Base-by-base conservation (phyloP, 1,284 basidiomycete genomes). In the Cutaneotrichosporon dermatis region DNA sequence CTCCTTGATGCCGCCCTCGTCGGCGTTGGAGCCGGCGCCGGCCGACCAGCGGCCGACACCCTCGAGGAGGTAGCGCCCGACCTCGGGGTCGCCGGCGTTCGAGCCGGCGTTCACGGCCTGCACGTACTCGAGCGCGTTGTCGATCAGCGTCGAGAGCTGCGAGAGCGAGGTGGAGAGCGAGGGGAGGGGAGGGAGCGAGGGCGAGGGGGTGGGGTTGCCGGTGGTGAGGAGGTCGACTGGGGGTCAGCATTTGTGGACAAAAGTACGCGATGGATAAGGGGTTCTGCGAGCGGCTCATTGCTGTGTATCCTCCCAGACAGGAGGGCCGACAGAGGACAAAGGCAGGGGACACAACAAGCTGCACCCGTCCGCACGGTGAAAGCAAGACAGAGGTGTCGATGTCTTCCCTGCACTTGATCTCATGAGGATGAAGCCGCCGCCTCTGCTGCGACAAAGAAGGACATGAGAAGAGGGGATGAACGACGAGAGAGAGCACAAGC, bases 41-140 rank as follows among this genome's bases (percentile, higher is more conserved):
- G 79, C 68, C 85, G 88, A 44, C 78, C 78, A 77, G 60, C 77
- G 61, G 58, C 89, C 88, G 46, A 96, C 84, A 6, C 92, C 92
- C 69, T 95, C 90, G 83, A 97, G 88, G 55, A 99, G 82, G 76
- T 94, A 95, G 59, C 92, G 83, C 13, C 95, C 95, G 41, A 99
- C 84, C 11, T 90, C 88, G 53, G 88, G 83, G 79, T 98, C 90
- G 25, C 92, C 91, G 66, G 88, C 81, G 49, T 83, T 82, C 68
- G 91, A 84, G 34, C 92, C 93, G 0, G 85, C 79, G 53, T 92
- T 77, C 48, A 97, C 92, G 11, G 83, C 84, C 50, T 87, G 86
- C 8, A 99, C 95, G 75, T 99, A 98, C 11, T 83, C 79, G 45
- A 94, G 87, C 58, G 96, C 85, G 84, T 68, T 58, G 62, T 76